Base-by-base conservation (phyloP, 2,329 filamentous ascomycete species). In the Clonostachys chloroleuca region DNA sequence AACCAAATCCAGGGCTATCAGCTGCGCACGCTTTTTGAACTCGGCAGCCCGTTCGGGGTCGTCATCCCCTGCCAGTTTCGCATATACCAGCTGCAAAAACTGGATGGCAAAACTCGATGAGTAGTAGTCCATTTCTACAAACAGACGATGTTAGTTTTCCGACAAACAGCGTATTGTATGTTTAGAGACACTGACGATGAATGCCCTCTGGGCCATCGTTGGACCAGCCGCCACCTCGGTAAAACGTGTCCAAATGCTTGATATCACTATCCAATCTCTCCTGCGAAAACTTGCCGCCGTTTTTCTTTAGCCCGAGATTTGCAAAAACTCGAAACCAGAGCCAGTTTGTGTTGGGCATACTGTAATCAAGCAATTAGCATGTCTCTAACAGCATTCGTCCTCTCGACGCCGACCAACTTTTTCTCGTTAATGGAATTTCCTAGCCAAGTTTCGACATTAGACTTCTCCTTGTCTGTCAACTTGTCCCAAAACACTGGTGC, bases 291-390 rank as follows among this genome's bases (percentile, higher is more conserved):
- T 78, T 77, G 1, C 83, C 87, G 2, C 85, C 84, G 55, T 90
- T 89, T 55, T 84, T 87, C 60, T 86, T 86, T 34, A 92, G 65
- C 0, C 87, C 87, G 1, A 92, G 74, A 55, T 92, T 92, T 37
- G 87, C 87, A 59, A 92, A 92, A 5, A 92, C 86, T 36, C 88
- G 81, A 61, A 92, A 92, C 88, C 88, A 92, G 6, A 92, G 74
- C 86, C 85, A 84, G 53, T 76, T 77, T 17, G 78, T 81, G 56
- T 82, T 78, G 2, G 78, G 80, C 79, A 92, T 92, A 51, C 86
- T 90, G 56, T 35, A 4, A n/a, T 12, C 5, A 39, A 41, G 45
- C 34, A 46, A 30, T 30, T 30, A 30, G 24, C 9, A 30, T 30
- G 9, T 10, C 24, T 30, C 9, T 10, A 30, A 30, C 24, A 30